Conservation (phyloP, 2,329 filamentous ascomycete genomes). For the Neonectria sp. region DNA sequence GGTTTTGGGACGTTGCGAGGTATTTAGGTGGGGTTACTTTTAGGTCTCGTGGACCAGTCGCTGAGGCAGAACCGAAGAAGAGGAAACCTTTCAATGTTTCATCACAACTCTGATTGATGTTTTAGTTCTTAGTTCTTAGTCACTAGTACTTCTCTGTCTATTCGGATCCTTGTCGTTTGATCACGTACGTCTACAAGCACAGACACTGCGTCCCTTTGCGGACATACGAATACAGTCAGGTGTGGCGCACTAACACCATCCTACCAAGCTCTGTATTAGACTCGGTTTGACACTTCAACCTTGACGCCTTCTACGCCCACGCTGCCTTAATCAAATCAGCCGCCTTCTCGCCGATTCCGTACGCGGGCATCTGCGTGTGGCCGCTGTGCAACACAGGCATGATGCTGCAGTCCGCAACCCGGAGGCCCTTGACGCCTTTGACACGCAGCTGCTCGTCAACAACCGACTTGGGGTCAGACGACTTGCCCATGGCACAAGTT, state of each 20-base stretch:
- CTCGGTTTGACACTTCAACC: not conserved
- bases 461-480: conserved; percentile 66
- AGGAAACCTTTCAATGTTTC: not conserved
- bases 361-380: conserved; percentile 70
- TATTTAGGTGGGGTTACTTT: too few relatives aligned
- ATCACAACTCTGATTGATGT: not conserved
- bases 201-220: too few relatives aligned
- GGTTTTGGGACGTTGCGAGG: too few relatives aligned
- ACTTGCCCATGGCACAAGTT: conserved; percentile 53
- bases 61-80: too few relatives aligned
- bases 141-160: not conserved
- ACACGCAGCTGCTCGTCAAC: conserved; percentile 69
- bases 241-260: too few relatives aligned
- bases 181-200: not conserved
- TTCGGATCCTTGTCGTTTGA: not conserved
- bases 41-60: too few relatives aligned
- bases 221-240: too few relatives aligned
- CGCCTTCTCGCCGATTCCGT: conserved; percentile 69
- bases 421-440: conserved; percentile 65
- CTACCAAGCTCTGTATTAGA: not conserved
- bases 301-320: conserved; percentile 30
- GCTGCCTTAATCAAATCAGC: conserved; percentile 64
- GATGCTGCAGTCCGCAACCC: conserved; percentile 68
- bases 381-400: conserved; percentile 66
- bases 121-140: not conserved